Evolutionary conservation across 2,329 filamentous ascomycete species (phyloP), one percentile per base, ranked within the genome.

Genomic region (Arachnomyces sp.): DNA sequence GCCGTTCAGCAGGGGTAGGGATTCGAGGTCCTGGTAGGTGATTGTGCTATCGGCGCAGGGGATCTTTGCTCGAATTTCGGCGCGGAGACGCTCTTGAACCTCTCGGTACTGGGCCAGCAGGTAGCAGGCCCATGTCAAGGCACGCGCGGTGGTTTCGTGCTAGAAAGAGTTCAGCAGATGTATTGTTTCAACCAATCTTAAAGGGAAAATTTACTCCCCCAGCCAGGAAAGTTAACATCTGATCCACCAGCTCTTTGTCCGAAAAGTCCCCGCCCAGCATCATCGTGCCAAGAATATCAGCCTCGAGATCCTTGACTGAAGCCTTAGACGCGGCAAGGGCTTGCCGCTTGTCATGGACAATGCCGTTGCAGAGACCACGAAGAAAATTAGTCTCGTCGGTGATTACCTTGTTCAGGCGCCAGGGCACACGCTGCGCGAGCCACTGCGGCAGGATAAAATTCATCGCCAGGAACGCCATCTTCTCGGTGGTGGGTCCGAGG

Each of bases 1-100:
- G 18, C 85, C 86, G 56, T 86, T 80, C 32, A 90, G 76, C 54
- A 88, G 88, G 3, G 82, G 80, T 57, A 90, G 74, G 38, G 70
- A 71, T 63, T 92, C 85, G 46, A 92, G 56, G 34, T 61, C 57
- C 8, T 39, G 36, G 44, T 52, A 51, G 11, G 52, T 54, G 41
- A 62, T 52, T n/a, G 44, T 41, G 18, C 42, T 41, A 7, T 52
- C 46, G n/a, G 45, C 52, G 5, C 64, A 63, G 3, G 72, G 65
- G 5, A 76, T 66, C 1, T 63, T 54, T 1, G 59, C 38, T 25
- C 69, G 68, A 29, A 78, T 60, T 45, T 77, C 75, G 2, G 65
- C 56, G 2, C 74, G 70, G 1, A 78, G 64, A 3, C 61, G 63
- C 0, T 48, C 52, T 46, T 78, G 75, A 2, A 67, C 52, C 1